Evolutionary conservation across 2,329 filamentous ascomycete species (phyloP), one percentile per base, ranked within the genome.

Genomic region (Phialophora verrucosa): DNA sequence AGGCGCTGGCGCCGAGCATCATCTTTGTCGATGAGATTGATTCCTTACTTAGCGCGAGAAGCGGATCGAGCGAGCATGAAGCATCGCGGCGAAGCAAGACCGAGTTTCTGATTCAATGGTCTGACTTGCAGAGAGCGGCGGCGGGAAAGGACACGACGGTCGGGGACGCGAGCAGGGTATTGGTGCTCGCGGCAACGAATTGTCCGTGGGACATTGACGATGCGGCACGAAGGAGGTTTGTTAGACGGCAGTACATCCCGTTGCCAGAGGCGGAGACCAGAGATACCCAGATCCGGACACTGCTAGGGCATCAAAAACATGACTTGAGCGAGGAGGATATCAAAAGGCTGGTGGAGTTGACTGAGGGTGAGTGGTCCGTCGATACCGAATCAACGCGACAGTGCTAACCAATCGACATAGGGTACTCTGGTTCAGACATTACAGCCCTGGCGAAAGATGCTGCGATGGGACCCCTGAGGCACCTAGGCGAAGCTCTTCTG

Each of bases 11-110:
- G 0, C 95, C 95, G 0, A 95, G 91, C 68, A 98, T 99, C 76
- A 98, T 99, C 65, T 99, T 99, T 73, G 93, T 99, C 4, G 95
- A 99, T 74, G 95, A 99, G 76, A 99, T 99, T 69, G 95, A 99
- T 77, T 97, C 93, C 0, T 82, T 99, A 0, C 84, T 99, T 0
- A 96, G 93, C 0, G 88, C 93, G 17, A 85, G 95, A 59, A 91
- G 90, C 6, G 89, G 89, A 1, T 76, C 78, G 2, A 90, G 91
- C 0, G 95, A 98, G 75, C 91, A 98, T 73, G 95, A 99, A 79
- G 92, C 95, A 0, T 96, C 93, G 0, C 85, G 94, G 64, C 87
- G 95, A 63, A 96, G 97, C 75, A 99, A 99, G 80, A 99, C 95
- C 0, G 95, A 99, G 75, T 99, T 99, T 73, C 81, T 99, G 32